These are phyloP conservation scores for Pseudocercospora fijiensis DNA, from an alignment of 2,329 filamentous ascomycete genomes.

Conservation along the genomic window DNA sequence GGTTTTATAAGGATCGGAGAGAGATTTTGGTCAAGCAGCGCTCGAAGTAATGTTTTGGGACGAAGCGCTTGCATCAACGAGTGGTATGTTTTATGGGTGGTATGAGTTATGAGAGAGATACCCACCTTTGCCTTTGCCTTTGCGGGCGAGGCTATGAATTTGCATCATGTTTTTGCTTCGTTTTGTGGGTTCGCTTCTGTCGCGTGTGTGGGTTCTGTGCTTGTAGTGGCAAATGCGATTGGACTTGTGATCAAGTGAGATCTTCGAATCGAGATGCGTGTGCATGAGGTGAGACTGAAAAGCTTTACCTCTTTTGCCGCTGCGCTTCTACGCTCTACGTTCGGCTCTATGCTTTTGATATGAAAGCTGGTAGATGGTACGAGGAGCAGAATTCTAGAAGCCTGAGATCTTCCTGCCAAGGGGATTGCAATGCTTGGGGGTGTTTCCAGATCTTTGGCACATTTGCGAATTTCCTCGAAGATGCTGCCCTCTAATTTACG, in stretches of 20 bases:
- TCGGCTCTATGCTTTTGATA: no score
- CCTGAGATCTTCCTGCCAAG: no score
- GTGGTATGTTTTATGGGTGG: neutral
- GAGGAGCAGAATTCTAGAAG: no score
- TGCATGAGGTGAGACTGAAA: neutral
- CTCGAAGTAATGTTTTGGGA: neutral
- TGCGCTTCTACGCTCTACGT: no score
- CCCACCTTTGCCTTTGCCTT: neutral
- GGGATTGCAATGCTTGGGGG: no score
- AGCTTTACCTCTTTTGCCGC: neutral
- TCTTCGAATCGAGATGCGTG: neutral
- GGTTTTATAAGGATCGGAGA: slow-evolving; percentile 68
- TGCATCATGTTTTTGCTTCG: neutral
- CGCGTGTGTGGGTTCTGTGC: neutral
- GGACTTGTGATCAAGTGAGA: no score
- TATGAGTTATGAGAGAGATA: slow-evolving; percentile 3
- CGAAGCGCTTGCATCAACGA: neutral
- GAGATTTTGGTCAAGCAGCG: neutral
- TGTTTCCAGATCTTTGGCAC: no score
- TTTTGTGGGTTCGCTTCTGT: neutral
- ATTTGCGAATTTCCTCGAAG: no score
- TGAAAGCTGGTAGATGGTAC: no score
- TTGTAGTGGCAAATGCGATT: neutral
- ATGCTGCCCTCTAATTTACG: no score
- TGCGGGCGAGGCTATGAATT: slow-evolving; percentile 2